A percentile compares a stretch with the other conserved stretches of the same genome.
Conservation (phyloP, 2,329 filamentous ascomycete species). For the Alternaria rosae region DNA sequence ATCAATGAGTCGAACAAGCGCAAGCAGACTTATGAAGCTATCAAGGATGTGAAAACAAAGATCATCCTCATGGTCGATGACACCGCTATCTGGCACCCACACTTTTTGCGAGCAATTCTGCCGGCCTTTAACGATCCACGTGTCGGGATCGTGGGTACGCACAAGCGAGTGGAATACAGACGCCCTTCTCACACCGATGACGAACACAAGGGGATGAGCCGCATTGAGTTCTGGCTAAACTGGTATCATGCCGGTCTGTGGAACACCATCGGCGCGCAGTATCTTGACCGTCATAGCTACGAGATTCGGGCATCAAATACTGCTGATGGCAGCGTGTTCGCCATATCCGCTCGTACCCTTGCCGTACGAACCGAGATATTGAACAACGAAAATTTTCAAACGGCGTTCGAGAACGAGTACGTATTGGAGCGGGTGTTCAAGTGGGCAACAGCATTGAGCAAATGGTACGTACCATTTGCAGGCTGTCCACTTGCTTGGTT, state of each 20-base stretch:
- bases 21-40: conserved; percentile 19
- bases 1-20: conserved; percentile 29
- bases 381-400: too few relatives aligned
- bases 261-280: conserved; percentile 33
- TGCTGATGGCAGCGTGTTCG: conserved; percentile 44
- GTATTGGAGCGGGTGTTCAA: not conserved
- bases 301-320: conserved; percentile 40
- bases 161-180: conserved; percentile 31
- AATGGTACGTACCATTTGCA: not conserved
- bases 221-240: conserved; percentile 5
- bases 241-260: conserved; percentile 26
- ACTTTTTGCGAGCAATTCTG: conserved; percentile 21
- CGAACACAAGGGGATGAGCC: not conserved
- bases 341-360: conserved; percentile 42
- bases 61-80: conserved; percentile 30
- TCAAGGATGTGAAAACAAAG: conserved; percentile 10
- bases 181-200: not conserved
- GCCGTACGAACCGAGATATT: too few relatives aligned
- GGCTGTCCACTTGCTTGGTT: not conserved
- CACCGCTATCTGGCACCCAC: conserved; percentile 26
- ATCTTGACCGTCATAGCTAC: conserved; percentile 47
- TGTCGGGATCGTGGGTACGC: conserved; percentile 34
- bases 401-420: too few relatives aligned
- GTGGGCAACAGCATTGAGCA: not conserved
- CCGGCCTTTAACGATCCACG: conserved; percentile 25